These are phyloP conservation scores for Chlorophyllum brunneum DNA, from an alignment of 768 basidiomycete species.

Conservation along the genomic window DNA sequence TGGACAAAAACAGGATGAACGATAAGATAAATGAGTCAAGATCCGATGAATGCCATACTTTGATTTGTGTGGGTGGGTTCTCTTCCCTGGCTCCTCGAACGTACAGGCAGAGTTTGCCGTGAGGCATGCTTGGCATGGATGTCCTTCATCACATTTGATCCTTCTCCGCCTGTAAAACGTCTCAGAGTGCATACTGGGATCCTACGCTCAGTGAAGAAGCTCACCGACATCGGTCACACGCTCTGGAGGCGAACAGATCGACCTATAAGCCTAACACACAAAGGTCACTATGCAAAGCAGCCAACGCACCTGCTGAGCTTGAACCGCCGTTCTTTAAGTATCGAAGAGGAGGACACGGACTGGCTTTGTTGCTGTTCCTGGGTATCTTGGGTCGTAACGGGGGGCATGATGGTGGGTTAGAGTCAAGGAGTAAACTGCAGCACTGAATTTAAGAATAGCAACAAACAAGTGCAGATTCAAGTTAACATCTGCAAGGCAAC, in stretches of 20 bases:
- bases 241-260: conserved; percentile 39
- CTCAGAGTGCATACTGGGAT: conserved; percentile 9
- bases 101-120: conserved; percentile 79
- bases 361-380: conserved; percentile 36
- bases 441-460: conserved; percentile 14
- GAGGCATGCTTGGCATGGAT: conserved; percentile 86
- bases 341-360: conserved; percentile 36
- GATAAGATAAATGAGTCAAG: background rate
- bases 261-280: background rate
- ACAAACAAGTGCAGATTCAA: conserved; percentile 22
- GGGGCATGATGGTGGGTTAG: conserved; percentile 43
- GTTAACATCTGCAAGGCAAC: conserved; percentile 13
- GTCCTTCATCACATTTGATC: conserved; percentile 87
- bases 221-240: conserved; percentile 90
- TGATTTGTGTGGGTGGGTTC: conserved; percentile 84
- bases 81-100: conserved; percentile 84
- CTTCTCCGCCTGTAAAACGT: conserved; percentile 56
- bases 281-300: conserved; percentile 5
- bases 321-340: conserved; percentile 79
- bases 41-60: conserved; percentile 48
- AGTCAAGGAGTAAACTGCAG: conserved; percentile 21
- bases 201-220: conserved; percentile 21
- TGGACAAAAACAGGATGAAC: conserved; percentile 9
- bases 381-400: conserved; percentile 36
- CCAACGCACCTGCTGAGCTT: conserved; percentile 74